Evolutionary conservation across 2,329 filamentous ascomycete species (phyloP), one percentile per base, ranked within the genome.

Genomic region (Chalara sp.): DNA sequence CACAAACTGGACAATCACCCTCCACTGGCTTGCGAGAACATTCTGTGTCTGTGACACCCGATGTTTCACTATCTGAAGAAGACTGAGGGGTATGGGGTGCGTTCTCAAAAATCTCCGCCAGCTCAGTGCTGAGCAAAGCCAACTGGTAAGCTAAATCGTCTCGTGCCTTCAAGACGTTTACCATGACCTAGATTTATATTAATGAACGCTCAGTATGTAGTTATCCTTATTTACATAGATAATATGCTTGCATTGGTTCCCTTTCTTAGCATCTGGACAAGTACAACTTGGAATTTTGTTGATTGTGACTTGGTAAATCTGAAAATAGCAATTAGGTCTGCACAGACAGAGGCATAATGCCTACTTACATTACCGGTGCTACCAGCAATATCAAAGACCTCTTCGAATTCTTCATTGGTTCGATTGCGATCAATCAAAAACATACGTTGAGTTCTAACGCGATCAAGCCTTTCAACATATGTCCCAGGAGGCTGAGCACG

Each of bases 181-280:
- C 65, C 50, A 84, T 72, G 28, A 81, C 73, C 72, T 74, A 49
- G 21, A 21, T 21, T 21, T 21, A 21, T 21, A 21, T 21, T 21
- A 21, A 21, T 21, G 2, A 21, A 21, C 21, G 21, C 21, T 21
- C 3, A 21, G 21, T 21, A 21, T 21, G 3, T 21, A 21, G 21
- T 3, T 21, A 21, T 21, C 21, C 21, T 21, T 28, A 54, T 55
- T 53, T 68, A 77, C 77, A 60, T 82, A 83, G 44, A 79, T 66
- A 42, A 83, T 75, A 57, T 84, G 81, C 61, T 84, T 84, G 72
- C 81, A 86, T 58, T 81, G 76, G 43, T 79, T 76, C 5, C 79
- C 76, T 51, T 77, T 78, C 33, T 44, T 53, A 30, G 49, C 69
- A 63, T 81, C 75, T 0, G 78, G 77, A 61, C 80, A 83, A 50